phyloP scores from a whole-genome alignment of 257 asterid species.

The Leptodermis oblonga region DNA sequence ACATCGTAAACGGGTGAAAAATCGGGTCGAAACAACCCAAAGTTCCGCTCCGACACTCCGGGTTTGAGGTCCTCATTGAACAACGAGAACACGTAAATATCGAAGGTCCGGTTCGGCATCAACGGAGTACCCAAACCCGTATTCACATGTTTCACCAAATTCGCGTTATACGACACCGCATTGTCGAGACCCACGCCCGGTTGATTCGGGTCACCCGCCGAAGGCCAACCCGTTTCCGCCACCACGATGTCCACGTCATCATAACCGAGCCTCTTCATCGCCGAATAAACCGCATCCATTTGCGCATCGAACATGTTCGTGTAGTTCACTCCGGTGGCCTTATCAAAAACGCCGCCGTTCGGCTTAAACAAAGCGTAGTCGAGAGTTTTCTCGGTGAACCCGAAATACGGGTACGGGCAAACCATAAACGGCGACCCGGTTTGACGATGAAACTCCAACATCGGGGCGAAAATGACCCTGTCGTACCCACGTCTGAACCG shows the following conservation, averaged over 20 bases:
- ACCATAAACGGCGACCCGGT: constrained; percentile 46
- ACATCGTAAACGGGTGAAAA: constrained; percentile 41
- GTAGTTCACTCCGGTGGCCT: constrained; percentile 28
- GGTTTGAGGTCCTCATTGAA: constrained; percentile 46
- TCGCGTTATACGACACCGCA: constrained; percentile 35
- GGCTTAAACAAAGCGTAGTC: constrained; percentile 40
- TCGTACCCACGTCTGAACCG: constrained; percentile 37
- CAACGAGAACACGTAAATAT: constrained; percentile 35
- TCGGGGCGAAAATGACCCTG: constrained; percentile 26
- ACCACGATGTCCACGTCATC: constrained; percentile 48
- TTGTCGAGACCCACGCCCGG: constrained; percentile 27
- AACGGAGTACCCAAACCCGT: constrained; percentile 47
- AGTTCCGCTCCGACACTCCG: constrained; percentile 32
- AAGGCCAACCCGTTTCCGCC: constrained; percentile 57
- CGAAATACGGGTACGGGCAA: constrained; percentile 46
- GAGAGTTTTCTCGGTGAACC: constrained; percentile 14
- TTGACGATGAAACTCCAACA: constrained; percentile 38
- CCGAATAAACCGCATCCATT: constrained; percentile 43
- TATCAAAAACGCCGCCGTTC: constrained; percentile 35
- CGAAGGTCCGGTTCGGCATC: constrained; percentile 44
- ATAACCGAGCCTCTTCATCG: constrained; percentile 46
- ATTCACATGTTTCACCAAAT: constrained; percentile 29
- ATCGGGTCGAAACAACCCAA: constrained; percentile 46
- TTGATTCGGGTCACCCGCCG: constrained; percentile 40
- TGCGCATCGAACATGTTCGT: constrained; percentile 44